Evolutionary conservation across 495 filamentous ascomycete genomes (phyloP), one percentile per base, ranked within the genome.

Genomic region (Annulohypoxylon moriforme): DNA sequence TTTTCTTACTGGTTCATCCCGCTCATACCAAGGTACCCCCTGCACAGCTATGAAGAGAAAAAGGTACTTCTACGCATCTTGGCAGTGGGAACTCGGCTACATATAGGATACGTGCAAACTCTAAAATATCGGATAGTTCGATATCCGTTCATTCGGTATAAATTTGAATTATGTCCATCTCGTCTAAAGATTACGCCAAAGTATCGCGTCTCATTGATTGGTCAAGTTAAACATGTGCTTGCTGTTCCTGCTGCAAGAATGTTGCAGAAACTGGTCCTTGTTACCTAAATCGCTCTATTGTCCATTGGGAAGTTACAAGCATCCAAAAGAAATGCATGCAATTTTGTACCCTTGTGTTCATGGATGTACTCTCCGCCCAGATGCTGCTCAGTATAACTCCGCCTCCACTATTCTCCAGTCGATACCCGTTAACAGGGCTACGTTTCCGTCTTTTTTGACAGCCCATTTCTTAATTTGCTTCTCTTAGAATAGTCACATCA

Each of bases 91-190:
- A 60, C 36, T 34, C n/a, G 24, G 14, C n/a, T 13, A 13, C 13
- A n/a, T n/a, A n/a, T n/a, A n/a, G 33, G 33, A 8, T 36, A 10
- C 22, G 27, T 27, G 18, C 38, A 47, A 60, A 11, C 34, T 52
- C 31, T 22, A 40, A 20, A 49, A 34, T 4, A 63, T 62, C 68
- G 68, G 68, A 71, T 71, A 71, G 31, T 55, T 29, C 10, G 44
- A 71, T 71, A 71, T 67, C 62, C 62, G 62, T 16, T 36, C 67
- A 7, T 50, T 64, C 46, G 67, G 67, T 63, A 64, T 36, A 36
- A 36, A 10, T 36, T 34, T 0, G 4, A 36, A 38, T 34, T 20
- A 6, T 14, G 29, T 44, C 16, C 13, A 44, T 44, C 16, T 20
- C 1, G 20, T 44, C 36, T 40, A 14, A 25, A 33, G 53, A n/a